A percentile compares a stretch with the other conserved stretches of the same genome.
phyloP scores from a whole-genome alignment of 352 stramenopile genomes.

The Phytophthora quininea region DNA sequence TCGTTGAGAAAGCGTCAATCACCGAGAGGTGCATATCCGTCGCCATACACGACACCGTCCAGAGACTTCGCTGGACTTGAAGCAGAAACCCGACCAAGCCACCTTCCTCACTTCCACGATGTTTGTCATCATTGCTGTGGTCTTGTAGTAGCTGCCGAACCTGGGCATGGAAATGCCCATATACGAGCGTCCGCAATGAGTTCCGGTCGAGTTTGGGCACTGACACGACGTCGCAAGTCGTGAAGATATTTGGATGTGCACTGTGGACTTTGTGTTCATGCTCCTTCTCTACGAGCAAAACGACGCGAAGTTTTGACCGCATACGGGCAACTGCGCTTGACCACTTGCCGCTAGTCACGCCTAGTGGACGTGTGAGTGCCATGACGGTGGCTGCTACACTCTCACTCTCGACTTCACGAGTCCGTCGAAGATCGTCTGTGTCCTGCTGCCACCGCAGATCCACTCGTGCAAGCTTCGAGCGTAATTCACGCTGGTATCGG shows the following conservation, averaged over 20 bases:
- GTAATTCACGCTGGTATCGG: conserved; percentile 32
- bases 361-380: conserved; percentile 71
- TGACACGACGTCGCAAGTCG: conserved; percentile 36
- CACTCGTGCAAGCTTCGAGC: conserved; percentile 42
- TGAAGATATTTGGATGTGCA: conserved; percentile 37
- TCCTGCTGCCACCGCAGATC: conserved; percentile 71
- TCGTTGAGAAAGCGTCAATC: not conserved
- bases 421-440: conserved; percentile 56
- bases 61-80: conserved; percentile 46
- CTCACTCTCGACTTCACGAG: conserved; percentile 74
- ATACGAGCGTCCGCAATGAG: conserved; percentile 41
- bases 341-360: conserved; percentile 75
- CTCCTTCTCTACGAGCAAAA: conserved; percentile 45
- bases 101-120: not conserved
- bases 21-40: conserved; percentile 40
- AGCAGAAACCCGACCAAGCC: conserved; percentile 35
- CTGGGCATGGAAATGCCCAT: conserved; percentile 55
- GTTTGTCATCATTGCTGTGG: not conserved
- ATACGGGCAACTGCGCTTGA: conserved; percentile 65
- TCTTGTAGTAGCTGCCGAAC: conserved; percentile 30
- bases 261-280: conserved; percentile 17
- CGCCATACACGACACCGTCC: conserved; percentile 39
- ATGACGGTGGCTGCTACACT: conserved; percentile 77
- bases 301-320: conserved; percentile 52
- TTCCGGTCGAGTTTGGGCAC: conserved; percentile 28